Evolutionary conservation across 2,329 filamentous ascomycete species (phyloP).

Genomic region (Alternaria sp.): DNA sequence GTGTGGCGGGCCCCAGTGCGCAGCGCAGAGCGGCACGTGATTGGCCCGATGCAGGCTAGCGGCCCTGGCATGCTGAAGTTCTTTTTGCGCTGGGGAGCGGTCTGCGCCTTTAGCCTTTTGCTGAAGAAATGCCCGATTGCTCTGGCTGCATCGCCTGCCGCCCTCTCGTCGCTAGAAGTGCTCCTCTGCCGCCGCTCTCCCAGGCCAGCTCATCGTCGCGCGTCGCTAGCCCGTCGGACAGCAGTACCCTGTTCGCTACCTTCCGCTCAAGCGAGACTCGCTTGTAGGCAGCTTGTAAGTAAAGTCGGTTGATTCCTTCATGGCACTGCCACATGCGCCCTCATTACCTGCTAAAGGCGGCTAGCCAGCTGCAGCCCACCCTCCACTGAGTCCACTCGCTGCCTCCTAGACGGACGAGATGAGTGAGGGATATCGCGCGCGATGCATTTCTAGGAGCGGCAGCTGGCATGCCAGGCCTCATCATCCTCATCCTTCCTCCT

Average conservation of each 20-base stretch:
- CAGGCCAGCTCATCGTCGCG: not conserved
- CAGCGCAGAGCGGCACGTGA: conserved; percentile 11
- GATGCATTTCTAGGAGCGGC: not conserved
- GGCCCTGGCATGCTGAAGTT: not conserved
- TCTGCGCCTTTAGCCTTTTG: not conserved
- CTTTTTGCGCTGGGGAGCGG: conserved; percentile 2
- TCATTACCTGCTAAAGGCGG: conserved; percentile 29
- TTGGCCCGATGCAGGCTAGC: not conserved
- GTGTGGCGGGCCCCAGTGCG: conserved; percentile 1
- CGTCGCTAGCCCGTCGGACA: not conserved
- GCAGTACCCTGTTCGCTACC: conserved; percentile 11
- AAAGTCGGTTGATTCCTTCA: conserved; percentile 7
- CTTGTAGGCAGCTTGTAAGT: conserved; percentile 17
- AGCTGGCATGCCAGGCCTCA: not conserved
- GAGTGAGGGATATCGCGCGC: not conserved
- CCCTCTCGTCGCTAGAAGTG: not conserved
- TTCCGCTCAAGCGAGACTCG: conserved; percentile 26
- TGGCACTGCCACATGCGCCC: conserved; percentile 31
- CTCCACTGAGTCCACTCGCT: not conserved
- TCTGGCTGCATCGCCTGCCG: not conserved
- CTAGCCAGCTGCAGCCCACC: conserved; percentile 19
- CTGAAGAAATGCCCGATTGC: not conserved
- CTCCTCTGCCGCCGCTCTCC: not conserved
- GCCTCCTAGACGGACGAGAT: not conserved
- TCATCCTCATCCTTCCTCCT: not conserved